Evolutionary conservation across 2,329 filamentous ascomycete genomes (phyloP).

Genomic region (Ophiocordyceps camponoti-saundersi): DNA sequence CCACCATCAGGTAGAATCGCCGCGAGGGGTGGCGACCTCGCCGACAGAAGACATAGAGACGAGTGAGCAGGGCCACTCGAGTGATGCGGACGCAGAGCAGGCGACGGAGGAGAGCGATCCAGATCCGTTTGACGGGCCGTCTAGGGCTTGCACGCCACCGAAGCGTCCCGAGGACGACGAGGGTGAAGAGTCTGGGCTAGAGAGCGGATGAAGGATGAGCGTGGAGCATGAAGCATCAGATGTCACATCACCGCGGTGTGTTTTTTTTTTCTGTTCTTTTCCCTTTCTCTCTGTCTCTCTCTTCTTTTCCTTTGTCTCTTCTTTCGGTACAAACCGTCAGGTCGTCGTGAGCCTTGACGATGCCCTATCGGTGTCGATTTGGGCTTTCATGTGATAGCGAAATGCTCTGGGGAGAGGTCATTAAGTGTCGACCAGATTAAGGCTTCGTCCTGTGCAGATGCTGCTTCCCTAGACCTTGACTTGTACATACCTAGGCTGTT

Average conservation of each 20-base stretch:
- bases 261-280: not conserved
- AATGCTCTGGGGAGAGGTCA: too few relatives aligned
- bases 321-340: too few relatives aligned
- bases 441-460: too few relatives aligned
- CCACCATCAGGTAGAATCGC: not conserved
- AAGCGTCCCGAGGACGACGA: not conserved
- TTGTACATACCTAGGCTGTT: too few relatives aligned
- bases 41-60: conserved; percentile 14
- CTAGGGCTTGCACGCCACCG: not conserved
- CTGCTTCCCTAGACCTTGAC: too few relatives aligned
- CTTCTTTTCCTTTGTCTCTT: too few relatives aligned
- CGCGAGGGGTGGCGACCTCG: conserved; percentile 6
- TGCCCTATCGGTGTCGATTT: too few relatives aligned
- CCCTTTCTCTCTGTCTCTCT: too few relatives aligned
- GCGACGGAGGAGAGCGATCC: conserved; percentile 17
- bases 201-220: not conserved
- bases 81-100: conserved; percentile 13
- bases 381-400: too few relatives aligned
- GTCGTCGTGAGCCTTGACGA: too few relatives aligned
- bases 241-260: not conserved
- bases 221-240: not conserved
- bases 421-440: too few relatives aligned
- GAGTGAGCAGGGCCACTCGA: conserved; percentile 15
- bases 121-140: conserved; percentile 11
- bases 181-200: not conserved